Evolutionary conservation across 345 rosid species (phyloP).

Genomic region (Hypericum perforatum): DNA sequence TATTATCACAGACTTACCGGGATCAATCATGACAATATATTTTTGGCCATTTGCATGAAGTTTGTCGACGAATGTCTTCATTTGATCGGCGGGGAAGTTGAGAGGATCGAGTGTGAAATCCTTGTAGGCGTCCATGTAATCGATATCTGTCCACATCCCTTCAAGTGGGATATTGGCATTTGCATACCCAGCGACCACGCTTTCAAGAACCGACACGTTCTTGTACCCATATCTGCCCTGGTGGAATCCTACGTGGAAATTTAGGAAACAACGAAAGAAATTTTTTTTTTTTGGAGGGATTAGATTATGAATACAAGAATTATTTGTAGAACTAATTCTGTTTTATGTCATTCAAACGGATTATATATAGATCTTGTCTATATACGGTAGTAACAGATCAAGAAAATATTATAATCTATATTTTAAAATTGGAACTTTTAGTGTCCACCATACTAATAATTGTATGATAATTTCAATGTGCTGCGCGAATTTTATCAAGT

Average conservation of each 20-base stretch:
- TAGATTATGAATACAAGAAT: too few species aligned
- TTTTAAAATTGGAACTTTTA: too few species aligned
- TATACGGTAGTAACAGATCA: too few species aligned
- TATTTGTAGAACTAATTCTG: too few species aligned
- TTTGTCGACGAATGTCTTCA: not conserved
- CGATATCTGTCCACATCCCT: conserved; percentile 16
- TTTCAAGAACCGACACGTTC: conserved; percentile 12
- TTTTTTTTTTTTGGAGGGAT: not conserved
- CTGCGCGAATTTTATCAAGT: too few species aligned
- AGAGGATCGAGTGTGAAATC: conserved; percentile 15
- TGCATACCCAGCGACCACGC: conserved; percentile 11
- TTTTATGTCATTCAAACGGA: too few species aligned
- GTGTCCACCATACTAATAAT: too few species aligned
- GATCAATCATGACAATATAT: not conserved
- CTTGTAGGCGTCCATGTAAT: conserved; percentile 14
- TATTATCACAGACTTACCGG: not conserved
- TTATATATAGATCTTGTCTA: too few species aligned
- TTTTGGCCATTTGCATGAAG: not conserved
- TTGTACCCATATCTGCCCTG: conserved; percentile 9
- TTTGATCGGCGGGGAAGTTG: conserved; percentile 10
- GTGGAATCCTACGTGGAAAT: conserved; percentile 10
- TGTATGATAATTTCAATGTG: too few species aligned
- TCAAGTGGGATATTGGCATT: conserved; percentile 16
- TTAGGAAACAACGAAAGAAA: too few species aligned
- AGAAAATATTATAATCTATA: too few species aligned